These are phyloP conservation scores for Osmanthus fragrans DNA, from an alignment of 257 asterid genomes.

Conservation along the genomic window DNA sequence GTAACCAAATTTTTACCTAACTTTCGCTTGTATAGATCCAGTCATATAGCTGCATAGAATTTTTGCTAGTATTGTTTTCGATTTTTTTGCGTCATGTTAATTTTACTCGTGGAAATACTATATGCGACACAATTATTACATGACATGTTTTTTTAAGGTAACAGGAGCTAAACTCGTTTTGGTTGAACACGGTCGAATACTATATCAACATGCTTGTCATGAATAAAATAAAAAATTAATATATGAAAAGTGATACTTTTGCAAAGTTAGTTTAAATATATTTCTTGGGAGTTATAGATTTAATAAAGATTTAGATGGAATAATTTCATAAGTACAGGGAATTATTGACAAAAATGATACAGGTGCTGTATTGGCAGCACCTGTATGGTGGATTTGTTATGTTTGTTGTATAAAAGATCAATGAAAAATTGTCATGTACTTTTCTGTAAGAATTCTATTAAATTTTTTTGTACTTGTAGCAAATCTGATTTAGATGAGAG, in stretches of 20 bases:
- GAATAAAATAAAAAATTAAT: background rate
- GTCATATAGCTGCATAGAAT: background rate
- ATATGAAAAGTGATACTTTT: background rate
- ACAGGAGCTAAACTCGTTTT: background rate
- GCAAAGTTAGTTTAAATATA: too few relatives aligned
- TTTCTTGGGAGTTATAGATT: too few relatives aligned
- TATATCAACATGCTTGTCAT: background rate
- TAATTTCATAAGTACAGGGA: too few relatives aligned
- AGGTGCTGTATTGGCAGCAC: too few relatives aligned
- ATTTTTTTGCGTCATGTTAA: background rate
- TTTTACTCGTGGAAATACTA: background rate
- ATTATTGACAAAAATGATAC: too few relatives aligned
- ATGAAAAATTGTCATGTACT: too few relatives aligned
- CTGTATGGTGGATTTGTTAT: too few relatives aligned
- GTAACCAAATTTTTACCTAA: constrained; percentile 28
- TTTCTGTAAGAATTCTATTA: too few relatives aligned
- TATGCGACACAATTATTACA: background rate
- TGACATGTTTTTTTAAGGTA: background rate
- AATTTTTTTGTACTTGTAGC: too few relatives aligned
- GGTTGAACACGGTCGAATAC: background rate
- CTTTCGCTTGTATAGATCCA: background rate
- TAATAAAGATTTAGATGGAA: too few relatives aligned
- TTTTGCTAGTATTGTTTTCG: background rate
- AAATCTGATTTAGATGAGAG: too few relatives aligned
- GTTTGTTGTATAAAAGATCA: too few relatives aligned